Evolutionary conservation across 495 filamentous ascomycete genomes (phyloP).

Genomic region (Penicillium parvum): DNA sequence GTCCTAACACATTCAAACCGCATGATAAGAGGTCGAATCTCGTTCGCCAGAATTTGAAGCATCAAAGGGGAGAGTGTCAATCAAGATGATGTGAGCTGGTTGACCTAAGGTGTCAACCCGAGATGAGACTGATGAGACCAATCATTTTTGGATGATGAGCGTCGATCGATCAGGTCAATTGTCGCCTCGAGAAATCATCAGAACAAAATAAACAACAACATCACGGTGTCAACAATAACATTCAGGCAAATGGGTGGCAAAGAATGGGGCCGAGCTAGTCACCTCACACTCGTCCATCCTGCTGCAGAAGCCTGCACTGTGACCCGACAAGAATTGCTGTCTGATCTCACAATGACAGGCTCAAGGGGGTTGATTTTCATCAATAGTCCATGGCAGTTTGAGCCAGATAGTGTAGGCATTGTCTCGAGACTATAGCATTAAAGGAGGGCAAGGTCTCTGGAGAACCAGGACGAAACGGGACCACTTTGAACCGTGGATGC

Average conservation of each 20-base stretch:
- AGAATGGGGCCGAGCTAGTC: no score
- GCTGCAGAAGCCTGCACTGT: not conserved
- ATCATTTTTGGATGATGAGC: not conserved
- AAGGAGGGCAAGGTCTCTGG: not conserved
- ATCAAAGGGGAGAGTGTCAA: no score
- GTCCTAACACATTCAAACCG: no score
- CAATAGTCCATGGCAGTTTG: not conserved
- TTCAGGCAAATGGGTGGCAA: no score
- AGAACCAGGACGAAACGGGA: not conserved
- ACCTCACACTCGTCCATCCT: no score
- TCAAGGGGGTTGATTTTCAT: constrained; percentile 3
- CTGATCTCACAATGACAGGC: constrained; percentile 2
- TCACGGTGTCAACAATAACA: no score
- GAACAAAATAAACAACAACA: no score
- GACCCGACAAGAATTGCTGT: not conserved
- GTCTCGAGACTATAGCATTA: not conserved
- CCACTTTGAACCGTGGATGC: not conserved
- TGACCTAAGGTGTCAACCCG: no score
- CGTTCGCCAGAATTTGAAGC: no score
- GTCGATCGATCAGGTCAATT: not conserved
- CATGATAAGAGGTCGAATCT: no score
- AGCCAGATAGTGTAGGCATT: not conserved
- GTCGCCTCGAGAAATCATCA: not conserved
- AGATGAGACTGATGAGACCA: not conserved
- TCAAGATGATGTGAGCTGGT: no score